Evolutionary conservation across 1,284 basidiomycete species (phyloP).

Genomic region (Xerocomus minutiporus): DNA sequence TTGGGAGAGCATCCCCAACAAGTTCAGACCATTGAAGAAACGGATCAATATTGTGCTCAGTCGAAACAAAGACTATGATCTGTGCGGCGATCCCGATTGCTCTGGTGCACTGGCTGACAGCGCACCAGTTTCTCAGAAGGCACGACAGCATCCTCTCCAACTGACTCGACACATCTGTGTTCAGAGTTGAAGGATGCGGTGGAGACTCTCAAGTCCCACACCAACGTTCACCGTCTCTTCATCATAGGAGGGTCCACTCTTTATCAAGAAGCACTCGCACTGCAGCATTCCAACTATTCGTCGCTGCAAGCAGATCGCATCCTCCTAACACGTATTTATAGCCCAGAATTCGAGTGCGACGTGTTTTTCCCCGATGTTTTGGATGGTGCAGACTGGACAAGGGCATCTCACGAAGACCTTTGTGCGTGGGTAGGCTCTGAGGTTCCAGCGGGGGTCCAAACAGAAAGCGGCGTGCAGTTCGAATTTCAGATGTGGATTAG

Average conservation of each 20-base stretch:
- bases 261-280: conserved; percentile 65
- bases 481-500: conserved; percentile 90
- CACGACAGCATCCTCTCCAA: conserved; percentile 1
- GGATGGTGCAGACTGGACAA: conserved; percentile 47
- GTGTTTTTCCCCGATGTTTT: conserved; percentile 80
- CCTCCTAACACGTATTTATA: conserved; percentile 80
- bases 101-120: conserved; percentile 6
- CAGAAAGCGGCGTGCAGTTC: conserved; percentile 79
- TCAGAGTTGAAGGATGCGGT: conserved; percentile 21
- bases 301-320: conserved; percentile 65
- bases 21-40: conserved; percentile 77
- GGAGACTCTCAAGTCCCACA: conserved; percentile 12
- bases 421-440: conserved; percentile 72
- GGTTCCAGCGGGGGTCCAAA: conserved; percentile 69
- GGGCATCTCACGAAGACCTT: conserved; percentile 58
- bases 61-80: conserved; percentile 53
- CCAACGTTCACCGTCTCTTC: conserved; percentile 55
- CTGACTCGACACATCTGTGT: conserved; percentile 14
- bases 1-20: conserved; percentile 95
- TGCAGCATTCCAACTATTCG: conserved; percentile 24
- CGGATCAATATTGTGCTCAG: conserved; percentile 84
- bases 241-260: conserved; percentile 89
- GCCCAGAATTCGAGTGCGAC: conserved; percentile 81
- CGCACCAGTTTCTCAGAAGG: conserved; percentile 14
- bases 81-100: conserved; percentile 47